A percentile compares a stretch with the other conserved stretches of the same genome.
These are phyloP conservation scores for Cystobasidium ongulense DNA, from an alignment of 768 basidiomycete genomes.

Conservation along the genomic window DNA sequence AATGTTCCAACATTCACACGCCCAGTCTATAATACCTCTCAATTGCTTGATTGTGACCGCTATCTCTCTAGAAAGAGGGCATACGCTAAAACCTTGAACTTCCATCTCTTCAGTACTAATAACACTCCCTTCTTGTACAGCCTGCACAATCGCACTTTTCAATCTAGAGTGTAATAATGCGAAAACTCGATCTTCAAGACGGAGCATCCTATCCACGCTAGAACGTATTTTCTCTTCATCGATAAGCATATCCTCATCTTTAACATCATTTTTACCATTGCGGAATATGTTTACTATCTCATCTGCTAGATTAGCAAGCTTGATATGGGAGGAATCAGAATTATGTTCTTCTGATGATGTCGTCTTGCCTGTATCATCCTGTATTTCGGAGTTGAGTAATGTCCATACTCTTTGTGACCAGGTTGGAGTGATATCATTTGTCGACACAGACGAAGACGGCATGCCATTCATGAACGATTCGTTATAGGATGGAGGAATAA, in stretches of 20 bases:
- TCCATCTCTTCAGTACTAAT: not conserved
- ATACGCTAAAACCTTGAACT: not conserved
- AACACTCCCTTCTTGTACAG: not conserved
- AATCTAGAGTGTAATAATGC: not conserved
- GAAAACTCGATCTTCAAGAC: slow-evolving; percentile 22
- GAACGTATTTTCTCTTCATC: slow-evolving; percentile 4
- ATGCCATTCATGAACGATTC: not conserved
- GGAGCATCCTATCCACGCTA: slow-evolving; percentile 15
- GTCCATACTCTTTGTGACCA: slow-evolving; percentile 22
- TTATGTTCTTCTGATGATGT: not conserved
- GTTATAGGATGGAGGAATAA: not conserved
- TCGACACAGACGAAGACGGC: not conserved
- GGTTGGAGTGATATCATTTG: not conserved
- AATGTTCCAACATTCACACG: slow-evolving; percentile 15
- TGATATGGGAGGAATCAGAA: not conserved
- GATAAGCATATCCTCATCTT: no score
- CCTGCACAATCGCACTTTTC: not conserved
- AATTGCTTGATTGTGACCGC: not conserved
- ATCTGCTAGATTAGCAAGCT: slow-evolving; percentile 12
- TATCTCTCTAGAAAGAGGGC: slow-evolving; percentile 1
- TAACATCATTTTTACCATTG: not conserved
- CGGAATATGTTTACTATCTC: not conserved
- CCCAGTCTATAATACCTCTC: not conserved
- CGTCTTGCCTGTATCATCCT: not conserved
- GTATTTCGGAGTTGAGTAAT: not conserved